Percentiles rank a stretch among this genome's conserved stretches.
Evolutionary conservation across 495 filamentous ascomycete genomes (phyloP).

Genomic region (Pyrenula aspistea): DNA sequence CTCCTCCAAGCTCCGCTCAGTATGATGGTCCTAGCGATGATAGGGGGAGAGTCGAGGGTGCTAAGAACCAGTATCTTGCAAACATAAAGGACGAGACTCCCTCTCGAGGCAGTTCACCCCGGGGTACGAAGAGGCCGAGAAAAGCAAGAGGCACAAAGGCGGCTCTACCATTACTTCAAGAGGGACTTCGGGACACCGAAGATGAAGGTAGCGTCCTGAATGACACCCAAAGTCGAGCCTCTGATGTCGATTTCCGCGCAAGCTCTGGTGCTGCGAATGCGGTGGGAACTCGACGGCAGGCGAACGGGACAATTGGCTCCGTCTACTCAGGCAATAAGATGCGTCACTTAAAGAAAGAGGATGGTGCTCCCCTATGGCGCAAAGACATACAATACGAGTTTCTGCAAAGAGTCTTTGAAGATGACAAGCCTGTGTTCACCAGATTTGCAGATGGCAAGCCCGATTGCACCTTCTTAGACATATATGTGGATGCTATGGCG

Average conservation of each 20-base stretch:
- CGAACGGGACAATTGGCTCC: slow-evolving; percentile 53
- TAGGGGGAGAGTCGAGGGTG: neutral
- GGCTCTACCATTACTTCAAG: neutral
- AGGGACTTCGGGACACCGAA: neutral
- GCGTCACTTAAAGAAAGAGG: slow-evolving; percentile 90
- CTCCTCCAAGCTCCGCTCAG: neutral
- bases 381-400: slow-evolving; percentile 98
- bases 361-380: slow-evolving; percentile 91
- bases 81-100: neutral
- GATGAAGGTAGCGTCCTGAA: neutral
- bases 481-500: slow-evolving; percentile 98
- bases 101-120: neutral
- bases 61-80: neutral
- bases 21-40: neutral
- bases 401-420: slow-evolving; percentile 79
- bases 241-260: neutral
- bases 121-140: neutral
- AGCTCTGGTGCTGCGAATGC: slow-evolving; percentile 3
- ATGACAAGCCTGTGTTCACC: slow-evolving; percentile 75
- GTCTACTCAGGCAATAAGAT: slow-evolving; percentile 88
- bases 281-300: slow-evolving; percentile 50
- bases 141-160: neutral
- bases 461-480: slow-evolving; percentile 80
- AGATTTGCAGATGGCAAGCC: slow-evolving; percentile 59
- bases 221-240: neutral